Percentiles rank a stretch among this genome's conserved stretches.
Evolutionary conservation across 768 basidiomycete genomes (phyloP).

Genomic region (Crassisporium funariophilum): DNA sequence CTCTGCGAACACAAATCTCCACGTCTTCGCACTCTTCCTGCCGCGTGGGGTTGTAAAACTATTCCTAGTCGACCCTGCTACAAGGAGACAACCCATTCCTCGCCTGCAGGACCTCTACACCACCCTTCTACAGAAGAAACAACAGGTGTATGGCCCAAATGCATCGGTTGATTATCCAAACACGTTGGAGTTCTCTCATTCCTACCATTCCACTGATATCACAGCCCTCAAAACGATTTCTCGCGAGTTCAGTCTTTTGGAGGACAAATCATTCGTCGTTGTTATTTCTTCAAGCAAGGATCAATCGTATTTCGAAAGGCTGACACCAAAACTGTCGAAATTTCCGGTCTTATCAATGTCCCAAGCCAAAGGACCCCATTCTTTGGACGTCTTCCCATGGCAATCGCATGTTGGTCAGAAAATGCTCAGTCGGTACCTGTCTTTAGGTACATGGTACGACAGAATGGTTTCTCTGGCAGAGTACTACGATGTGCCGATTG

Average conservation of each 20-base stretch:
- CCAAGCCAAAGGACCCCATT: conserved; percentile 73
- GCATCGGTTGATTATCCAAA: conserved; percentile 66
- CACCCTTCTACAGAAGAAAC: conserved; percentile 59
- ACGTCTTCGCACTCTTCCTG: conserved; percentile 87
- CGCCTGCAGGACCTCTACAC: conserved; percentile 75
- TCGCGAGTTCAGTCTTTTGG: conserved; percentile 77
- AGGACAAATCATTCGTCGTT: conserved; percentile 72
- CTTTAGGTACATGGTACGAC: conserved; percentile 78
- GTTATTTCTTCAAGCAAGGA: conserved; percentile 88
- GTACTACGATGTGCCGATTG: conserved; percentile 91
- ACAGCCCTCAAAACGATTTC: conserved; percentile 87
- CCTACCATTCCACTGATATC: conserved; percentile 77
- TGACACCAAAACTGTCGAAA: conserved; percentile 68
- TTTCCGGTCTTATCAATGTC: conserved; percentile 91
- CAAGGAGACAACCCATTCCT: conserved; percentile 79
- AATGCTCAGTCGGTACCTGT: conserved; percentile 83
- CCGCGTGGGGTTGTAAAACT: conserved; percentile 71
- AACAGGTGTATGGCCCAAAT: conserved; percentile 39
- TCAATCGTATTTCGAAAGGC: conserved; percentile 76
- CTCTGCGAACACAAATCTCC: conserved; percentile 71
- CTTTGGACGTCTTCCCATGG: conserved; percentile 87
- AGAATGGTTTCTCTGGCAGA: conserved; percentile 77
- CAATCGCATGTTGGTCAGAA: conserved; percentile 79
- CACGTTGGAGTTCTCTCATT: conserved; percentile 59
- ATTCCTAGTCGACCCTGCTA: conserved; percentile 89